Percentiles rank a stretch among this genome's conserved stretches.
These are phyloP conservation scores for Poa pratensis DNA, from an alignment of 176 grass and related monocot species.

Conservation along the genomic window DNA sequence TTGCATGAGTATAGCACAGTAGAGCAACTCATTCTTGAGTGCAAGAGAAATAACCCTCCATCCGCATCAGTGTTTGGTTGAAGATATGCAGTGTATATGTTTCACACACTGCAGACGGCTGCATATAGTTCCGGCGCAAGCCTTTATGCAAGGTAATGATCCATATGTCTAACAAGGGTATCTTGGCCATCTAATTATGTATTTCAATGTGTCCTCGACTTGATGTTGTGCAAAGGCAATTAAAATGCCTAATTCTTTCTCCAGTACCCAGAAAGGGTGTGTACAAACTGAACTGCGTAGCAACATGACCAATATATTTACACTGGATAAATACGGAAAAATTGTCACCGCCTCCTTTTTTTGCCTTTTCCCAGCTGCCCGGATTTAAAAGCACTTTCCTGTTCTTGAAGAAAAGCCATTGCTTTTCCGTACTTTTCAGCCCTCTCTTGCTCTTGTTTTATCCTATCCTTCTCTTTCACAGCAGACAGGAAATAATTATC, in stretches of 20 bases:
- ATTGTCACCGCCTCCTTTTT: conserved; percentile 73
- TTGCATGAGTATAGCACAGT: not conserved
- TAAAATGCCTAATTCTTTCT: conserved; percentile 16
- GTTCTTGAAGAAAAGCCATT: conserved; percentile 88
- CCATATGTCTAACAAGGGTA: not conserved
- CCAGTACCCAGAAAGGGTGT: not conserved
- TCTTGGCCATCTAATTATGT: conserved; percentile 22
- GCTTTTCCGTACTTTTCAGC: conserved; percentile 69
- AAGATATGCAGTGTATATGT: not conserved
- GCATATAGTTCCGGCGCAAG: not conserved
- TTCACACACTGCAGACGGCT: not conserved
- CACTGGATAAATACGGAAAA: conserved; percentile 20
- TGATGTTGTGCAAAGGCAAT: not conserved
- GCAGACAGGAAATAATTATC: conserved; percentile 75
- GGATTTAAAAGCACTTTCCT: conserved; percentile 88
- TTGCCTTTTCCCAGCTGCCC: conserved; percentile 88
- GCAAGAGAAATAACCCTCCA: conserved; percentile 24
- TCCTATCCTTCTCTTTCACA: conserved; percentile 72
- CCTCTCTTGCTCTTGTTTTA: conserved; percentile 69
- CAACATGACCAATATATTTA: conserved; percentile 30
- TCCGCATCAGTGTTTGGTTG: not conserved
- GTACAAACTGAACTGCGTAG: conserved; percentile 30
- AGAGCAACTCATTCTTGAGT: not conserved
- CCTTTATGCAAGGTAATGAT: conserved; percentile 1
- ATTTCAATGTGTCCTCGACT: conserved; percentile 3